A percentile compares a stretch with the other conserved stretches of the same genome.
Evolutionary conservation across 106 monocot species (phyloP).

Genomic region (Dendrobium nobile): DNA sequence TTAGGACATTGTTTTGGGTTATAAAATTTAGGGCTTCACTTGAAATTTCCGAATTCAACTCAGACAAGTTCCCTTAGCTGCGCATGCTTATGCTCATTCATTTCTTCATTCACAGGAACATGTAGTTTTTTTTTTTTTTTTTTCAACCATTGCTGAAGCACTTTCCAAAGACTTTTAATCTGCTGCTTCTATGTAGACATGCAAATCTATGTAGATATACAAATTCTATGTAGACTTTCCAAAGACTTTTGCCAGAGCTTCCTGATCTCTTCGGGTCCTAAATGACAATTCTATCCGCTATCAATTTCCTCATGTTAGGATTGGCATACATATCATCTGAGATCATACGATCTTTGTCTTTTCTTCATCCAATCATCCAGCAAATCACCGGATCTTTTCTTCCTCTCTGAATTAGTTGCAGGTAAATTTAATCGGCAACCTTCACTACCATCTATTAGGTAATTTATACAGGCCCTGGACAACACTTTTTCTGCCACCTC

Average conservation of each 20-base stretch:
- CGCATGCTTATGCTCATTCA: slow-evolving; percentile 32
- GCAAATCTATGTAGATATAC: slow-evolving; percentile 46
- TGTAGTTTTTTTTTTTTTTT: slow-evolving; percentile 32
- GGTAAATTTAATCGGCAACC: background rate
- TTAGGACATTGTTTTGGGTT: background rate
- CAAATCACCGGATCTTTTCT: background rate
- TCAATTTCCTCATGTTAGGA: background rate
- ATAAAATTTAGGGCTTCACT: background rate
- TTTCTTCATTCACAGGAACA: slow-evolving; percentile 40
- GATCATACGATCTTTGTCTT: background rate
- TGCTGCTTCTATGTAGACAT: slow-evolving; percentile 51
- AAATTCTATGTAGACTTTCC: slow-evolving; percentile 23
- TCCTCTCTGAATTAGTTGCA: background rate
- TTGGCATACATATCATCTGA: background rate
- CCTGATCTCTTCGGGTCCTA: slow-evolving; percentile 10
- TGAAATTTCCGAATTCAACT: slow-evolving; percentile 14
- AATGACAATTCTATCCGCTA: background rate
- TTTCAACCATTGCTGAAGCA: slow-evolving; percentile 51
- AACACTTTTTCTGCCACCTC: background rate
- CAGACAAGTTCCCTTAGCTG: slow-evolving; percentile 65
- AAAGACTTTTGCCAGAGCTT: slow-evolving; percentile 20
- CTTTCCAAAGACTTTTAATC: slow-evolving; percentile 47
- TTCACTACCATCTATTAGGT: background rate
- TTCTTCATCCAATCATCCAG: background rate
- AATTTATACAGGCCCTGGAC: background rate